Percentiles rank a stretch among this genome's conserved stretches.
Conservation (phyloP, 192 early-diverging fungal genomes). For the Backusella morwellensis region DNA sequence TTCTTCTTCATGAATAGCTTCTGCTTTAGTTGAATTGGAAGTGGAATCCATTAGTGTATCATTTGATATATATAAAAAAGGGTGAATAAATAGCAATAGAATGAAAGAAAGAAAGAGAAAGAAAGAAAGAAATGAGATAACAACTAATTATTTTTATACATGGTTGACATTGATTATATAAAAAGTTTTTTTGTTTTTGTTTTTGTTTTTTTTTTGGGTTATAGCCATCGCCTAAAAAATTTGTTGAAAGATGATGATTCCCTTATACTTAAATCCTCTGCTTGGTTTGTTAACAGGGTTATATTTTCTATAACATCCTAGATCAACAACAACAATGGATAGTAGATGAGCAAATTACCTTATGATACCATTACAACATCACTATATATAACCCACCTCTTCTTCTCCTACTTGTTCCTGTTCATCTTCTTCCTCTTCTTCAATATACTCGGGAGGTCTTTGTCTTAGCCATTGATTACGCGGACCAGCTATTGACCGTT, state of each 20-base stretch:
- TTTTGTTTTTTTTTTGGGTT: background rate
- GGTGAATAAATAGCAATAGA: background rate
- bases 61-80: background rate
- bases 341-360: no score
- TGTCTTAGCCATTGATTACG: conserved; percentile 90
- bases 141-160: background rate
- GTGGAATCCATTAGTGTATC: background rate
- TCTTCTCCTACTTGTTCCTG: background rate
- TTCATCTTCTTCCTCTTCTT: conserved; percentile 19
- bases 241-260: conserved; percentile 13
- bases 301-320: background rate
- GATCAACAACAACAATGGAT: background rate
- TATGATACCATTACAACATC: no score
- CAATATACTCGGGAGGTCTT: conserved; percentile 22
- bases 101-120: background rate
- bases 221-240: conserved; percentile 15
- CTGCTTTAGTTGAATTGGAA: background rate
- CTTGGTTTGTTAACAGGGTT: background rate
- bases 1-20: background rate
- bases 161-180: background rate
- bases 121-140: background rate
- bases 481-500: conserved; percentile 73
- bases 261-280: conserved; percentile 1
- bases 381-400: background rate
- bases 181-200: background rate